Percentiles rank a stretch among this genome's conserved stretches.
Conservation (phyloP, 2,329 filamentous ascomycete species). For the Colletotrichum horii region DNA sequence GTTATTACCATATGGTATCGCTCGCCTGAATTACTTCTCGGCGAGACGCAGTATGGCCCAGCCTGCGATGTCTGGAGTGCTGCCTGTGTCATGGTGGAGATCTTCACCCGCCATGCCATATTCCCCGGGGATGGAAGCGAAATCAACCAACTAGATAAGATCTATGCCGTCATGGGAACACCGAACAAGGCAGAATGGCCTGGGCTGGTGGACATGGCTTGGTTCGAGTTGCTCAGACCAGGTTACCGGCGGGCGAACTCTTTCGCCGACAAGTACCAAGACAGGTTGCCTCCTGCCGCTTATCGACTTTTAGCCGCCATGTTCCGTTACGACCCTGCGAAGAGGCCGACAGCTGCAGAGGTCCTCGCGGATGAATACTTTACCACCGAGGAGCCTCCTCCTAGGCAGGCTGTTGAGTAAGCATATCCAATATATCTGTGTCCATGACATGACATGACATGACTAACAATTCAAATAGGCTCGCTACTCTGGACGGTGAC, state of each 20-base stretch:
- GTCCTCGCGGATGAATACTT: constrained; percentile 92
- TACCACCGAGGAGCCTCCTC: constrained; percentile 75
- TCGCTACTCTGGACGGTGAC: constrained; percentile 84
- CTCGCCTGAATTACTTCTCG: constrained; percentile 86
- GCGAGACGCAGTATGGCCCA: constrained; percentile 88
- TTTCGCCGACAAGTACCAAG: constrained; percentile 84
- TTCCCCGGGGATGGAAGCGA: constrained; percentile 97
- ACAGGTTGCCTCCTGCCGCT: constrained; percentile 77
- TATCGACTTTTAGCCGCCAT: constrained; percentile 84
- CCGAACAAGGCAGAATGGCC: constrained; percentile 88
- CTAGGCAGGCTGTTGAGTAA: constrained; percentile 82
- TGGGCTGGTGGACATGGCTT: constrained; percentile 88
- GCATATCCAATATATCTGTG: too few species aligned
- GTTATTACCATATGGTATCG: constrained; percentile 99
- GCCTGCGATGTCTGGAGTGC: constrained; percentile 97
- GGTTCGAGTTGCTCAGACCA: constrained; percentile 91
- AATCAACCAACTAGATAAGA: constrained; percentile 93
- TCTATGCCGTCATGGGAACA: constrained; percentile 91
- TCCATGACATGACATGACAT: too few species aligned
- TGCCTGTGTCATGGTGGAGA: constrained; percentile 94
- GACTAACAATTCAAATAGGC: constrained; percentile 52
- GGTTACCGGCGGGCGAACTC: constrained; percentile 73
- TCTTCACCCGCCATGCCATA: constrained; percentile 91
- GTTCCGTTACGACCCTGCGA: constrained; percentile 87
- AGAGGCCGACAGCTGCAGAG: constrained; percentile 82